Conservation (phyloP, 441 rosid species). For the Erysimum pusillum region DNA sequence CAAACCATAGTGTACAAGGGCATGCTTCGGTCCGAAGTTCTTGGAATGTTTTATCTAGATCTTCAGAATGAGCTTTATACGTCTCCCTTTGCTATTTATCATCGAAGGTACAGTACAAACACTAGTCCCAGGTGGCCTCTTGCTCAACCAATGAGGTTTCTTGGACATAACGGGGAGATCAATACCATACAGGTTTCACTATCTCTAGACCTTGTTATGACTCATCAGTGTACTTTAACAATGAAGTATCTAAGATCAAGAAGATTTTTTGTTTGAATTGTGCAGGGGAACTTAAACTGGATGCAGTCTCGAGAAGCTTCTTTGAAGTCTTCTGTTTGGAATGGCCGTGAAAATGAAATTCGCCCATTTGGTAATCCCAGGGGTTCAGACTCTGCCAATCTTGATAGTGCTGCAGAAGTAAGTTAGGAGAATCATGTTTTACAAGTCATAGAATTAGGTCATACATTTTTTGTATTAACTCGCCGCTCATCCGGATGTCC, state of each 20-base stretch:
- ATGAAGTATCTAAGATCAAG: slow-evolving; percentile 32
- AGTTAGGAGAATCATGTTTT: slow-evolving; percentile 28
- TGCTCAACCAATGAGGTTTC: slow-evolving; percentile 99
- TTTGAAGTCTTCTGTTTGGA: slow-evolving; percentile 96
- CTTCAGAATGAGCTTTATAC: slow-evolving; percentile 80
- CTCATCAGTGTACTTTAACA: slow-evolving; percentile 24
- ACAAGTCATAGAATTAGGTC: neutral
- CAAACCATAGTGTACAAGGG: slow-evolving; percentile 99
- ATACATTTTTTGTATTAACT: neutral
- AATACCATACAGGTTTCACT: slow-evolving; percentile 90
- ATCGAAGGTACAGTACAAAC: slow-evolving; percentile 96
- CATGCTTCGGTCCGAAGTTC: slow-evolving; percentile 98
- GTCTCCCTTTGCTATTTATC: slow-evolving; percentile 97
- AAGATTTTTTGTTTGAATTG: slow-evolving; percentile 36
- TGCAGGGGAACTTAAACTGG: slow-evolving; percentile 98
- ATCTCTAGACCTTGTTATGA: slow-evolving; percentile 23
- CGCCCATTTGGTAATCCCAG: slow-evolving; percentile 96
- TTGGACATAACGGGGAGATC: slow-evolving; percentile 99
- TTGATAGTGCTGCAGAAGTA: slow-evolving; percentile 98
- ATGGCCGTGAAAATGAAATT: slow-evolving; percentile 94
- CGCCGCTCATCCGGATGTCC: slow-evolving; percentile 9
- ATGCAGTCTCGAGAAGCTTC: slow-evolving; percentile 98
- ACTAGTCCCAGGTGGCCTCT: slow-evolving; percentile 99
- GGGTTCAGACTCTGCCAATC: slow-evolving; percentile 98
- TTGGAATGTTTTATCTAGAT: slow-evolving; percentile 86